Conservation (phyloP, 1,139 yeast genomes). For the Nakaseomyces kungkrabaensis region DNA sequence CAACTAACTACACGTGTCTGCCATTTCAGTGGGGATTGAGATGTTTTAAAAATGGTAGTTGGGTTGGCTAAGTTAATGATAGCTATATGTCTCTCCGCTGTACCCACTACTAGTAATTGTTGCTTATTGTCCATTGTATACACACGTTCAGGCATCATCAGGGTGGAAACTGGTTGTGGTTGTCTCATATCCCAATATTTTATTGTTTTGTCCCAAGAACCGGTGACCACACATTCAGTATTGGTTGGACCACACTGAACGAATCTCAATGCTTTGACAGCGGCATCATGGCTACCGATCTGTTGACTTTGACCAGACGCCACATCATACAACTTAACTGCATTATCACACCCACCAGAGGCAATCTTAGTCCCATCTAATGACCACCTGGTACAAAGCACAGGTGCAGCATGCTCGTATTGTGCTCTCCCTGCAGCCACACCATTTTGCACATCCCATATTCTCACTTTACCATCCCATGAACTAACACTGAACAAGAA, state of each 20-base stretch:
- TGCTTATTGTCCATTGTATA: conserved; percentile 81
- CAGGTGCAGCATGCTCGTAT: conserved; percentile 87
- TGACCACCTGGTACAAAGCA: conserved; percentile 72
- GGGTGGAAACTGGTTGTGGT: conserved; percentile 73
- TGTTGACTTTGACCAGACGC: conserved; percentile 75
- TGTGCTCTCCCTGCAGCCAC: conserved; percentile 74
- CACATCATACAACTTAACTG: conserved; percentile 74
- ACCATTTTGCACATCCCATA: conserved; percentile 73
- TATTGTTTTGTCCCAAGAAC: conserved; percentile 94
- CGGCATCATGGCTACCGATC: conserved; percentile 77
- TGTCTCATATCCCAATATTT: conserved; percentile 75
- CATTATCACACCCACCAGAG: conserved; percentile 90
- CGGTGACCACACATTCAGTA: conserved; percentile 78
- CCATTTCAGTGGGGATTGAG: conserved; percentile 78
- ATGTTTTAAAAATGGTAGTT: conserved; percentile 64
- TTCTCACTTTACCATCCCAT: conserved; percentile 93
- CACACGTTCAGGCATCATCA: conserved; percentile 81
- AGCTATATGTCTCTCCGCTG: conserved; percentile 80
- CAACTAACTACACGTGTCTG: conserved; percentile 81
- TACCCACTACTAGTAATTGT: conserved; percentile 77
- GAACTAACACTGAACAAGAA: conserved; percentile 65
- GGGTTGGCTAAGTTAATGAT: conserved; percentile 79
- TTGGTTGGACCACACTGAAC: conserved; percentile 78
- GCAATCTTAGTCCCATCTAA: conserved; percentile 78
- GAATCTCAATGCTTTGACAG: conserved; percentile 65